Conservation (phyloP, 2,329 filamentous ascomycete genomes). For the Colletotrichum sp. region DNA sequence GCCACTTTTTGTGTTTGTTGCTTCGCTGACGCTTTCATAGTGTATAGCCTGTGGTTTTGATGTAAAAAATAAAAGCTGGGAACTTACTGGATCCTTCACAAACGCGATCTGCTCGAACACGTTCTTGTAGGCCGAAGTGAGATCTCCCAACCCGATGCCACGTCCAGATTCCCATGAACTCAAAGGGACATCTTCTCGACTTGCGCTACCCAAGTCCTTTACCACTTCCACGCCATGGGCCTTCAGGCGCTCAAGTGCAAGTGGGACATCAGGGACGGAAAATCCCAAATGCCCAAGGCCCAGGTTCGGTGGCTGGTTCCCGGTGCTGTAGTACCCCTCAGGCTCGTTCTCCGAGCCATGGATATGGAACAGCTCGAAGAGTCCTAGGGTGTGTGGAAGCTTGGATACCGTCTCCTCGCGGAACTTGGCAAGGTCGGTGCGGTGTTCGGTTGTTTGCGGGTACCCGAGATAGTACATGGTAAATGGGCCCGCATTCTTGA, state of each 20-base stretch:
- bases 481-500: rapidly evolving
- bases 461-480: not conserved
- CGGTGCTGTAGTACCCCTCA: not conserved
- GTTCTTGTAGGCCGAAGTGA: not conserved
- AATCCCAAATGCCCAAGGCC: not conserved
- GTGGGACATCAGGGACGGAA: not conserved
- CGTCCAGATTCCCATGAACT: not conserved
- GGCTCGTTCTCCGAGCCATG: not conserved
- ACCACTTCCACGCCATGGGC: not conserved
- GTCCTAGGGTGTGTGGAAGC: not conserved
- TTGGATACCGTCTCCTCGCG: not conserved
- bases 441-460: not conserved
- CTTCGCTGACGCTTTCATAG: too few relatives aligned
- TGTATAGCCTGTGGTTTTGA: too few relatives aligned
- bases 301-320: not conserved
- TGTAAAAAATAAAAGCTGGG: too few relatives aligned
- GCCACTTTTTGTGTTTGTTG: too few relatives aligned
- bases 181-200: not conserved
- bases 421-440: not conserved
- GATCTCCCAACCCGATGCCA: not conserved
- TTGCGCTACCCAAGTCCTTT: not conserved
- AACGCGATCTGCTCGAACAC: not conserved
- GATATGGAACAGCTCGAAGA: rapidly evolving
- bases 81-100: not conserved
- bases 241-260: not conserved